Conservation (phyloP, 331 rosid species). For the Rosa hybrid region DNA sequence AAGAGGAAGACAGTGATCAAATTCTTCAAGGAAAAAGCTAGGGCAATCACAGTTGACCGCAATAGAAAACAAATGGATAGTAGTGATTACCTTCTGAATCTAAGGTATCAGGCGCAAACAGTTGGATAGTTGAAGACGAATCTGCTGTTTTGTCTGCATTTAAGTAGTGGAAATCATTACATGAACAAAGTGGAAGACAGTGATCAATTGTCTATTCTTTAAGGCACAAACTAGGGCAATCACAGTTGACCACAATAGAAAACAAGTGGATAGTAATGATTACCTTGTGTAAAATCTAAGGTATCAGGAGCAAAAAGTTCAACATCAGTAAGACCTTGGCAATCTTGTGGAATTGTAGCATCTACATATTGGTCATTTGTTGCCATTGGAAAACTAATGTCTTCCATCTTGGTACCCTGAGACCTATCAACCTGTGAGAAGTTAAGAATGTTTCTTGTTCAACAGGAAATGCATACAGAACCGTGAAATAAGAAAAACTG, state of each 20-base stretch:
- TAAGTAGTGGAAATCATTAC: conserved; percentile 26
- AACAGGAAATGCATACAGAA: conserved; percentile 16
- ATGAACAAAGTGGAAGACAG: conserved; percentile 14
- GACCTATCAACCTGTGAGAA: conserved; percentile 70
- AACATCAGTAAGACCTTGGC: conserved; percentile 27
- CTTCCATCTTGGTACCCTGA: conserved; percentile 37
- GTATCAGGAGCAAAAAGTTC: conserved; percentile 60
- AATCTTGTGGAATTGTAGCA: conserved; percentile 32
- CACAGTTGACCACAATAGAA: conserved; percentile 10
- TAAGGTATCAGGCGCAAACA: conserved; percentile 52
- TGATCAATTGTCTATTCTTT: conserved; percentile 9
- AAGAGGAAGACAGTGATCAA: conserved; percentile 22
- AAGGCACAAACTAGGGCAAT: conserved; percentile 18
- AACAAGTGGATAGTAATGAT: conserved; percentile 14
- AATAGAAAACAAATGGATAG: conserved; percentile 14
- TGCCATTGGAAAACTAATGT: conserved; percentile 28
- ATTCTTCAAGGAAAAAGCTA: conserved; percentile 13
- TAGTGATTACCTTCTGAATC: conserved; percentile 48
- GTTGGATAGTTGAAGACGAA: conserved; percentile 35
- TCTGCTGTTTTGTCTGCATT: conserved; percentile 54
- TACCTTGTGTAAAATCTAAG: conserved; percentile 53
- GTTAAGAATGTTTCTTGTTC: conserved; percentile 45
- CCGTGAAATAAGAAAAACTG: conserved; percentile 2
- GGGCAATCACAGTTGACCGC: conserved; percentile 2
- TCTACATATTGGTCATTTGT: conserved; percentile 34